Base-by-base conservation (phyloP, 2,329 filamentous ascomycete species). In the Trichoderma citrinoviride region DNA sequence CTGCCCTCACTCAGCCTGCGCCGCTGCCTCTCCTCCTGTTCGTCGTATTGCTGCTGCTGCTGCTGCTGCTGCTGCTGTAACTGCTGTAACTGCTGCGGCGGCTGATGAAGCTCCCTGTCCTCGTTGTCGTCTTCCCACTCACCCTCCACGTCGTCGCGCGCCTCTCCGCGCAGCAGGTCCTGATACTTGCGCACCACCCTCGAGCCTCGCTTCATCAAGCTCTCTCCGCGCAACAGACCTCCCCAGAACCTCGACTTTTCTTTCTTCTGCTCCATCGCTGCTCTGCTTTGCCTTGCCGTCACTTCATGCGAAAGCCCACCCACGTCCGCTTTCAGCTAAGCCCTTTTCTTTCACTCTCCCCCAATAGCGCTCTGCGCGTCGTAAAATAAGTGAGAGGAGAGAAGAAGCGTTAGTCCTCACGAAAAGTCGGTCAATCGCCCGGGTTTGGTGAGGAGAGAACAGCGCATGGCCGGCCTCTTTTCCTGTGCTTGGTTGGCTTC, bases 191-290 rank as follows among this genome's bases (percentile, higher is more conserved):
- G 62, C 56, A 67, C 52, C 56, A 65, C 40, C 47, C 64, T 65
- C 7, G 65, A 52, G 46, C 65, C 56, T 65, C 68, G 61, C 54
- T 46, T 62, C 14, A 79, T 76, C 61, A 77, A 75, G 72, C 80
- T 83, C 66, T 78, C 78, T 67, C 76, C 80, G 67, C 83, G 80
- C 69, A 86, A 78, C 63, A 87, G 74, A 66, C 76, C 77, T 37
- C 77, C 76, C 80, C 79, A 81, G 67, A 84, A 81, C 55, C 79
- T 75, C 69, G 78, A 81, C 74, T 80, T 80, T 70, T 78, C 77
- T 60, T 69, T 67, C 69, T 58, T 72, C 71, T 58, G 76, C 46
- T 76, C 72, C 76, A 76, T 77, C 68, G 69, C 72, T 68, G 33
- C 33, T 37, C 33, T 37, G 33, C 33, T 37, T 12, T 37, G 67